Evolutionary conservation across 148 eudicot species (phyloP).

Genomic region (Hydrangea macrophylla): DNA sequence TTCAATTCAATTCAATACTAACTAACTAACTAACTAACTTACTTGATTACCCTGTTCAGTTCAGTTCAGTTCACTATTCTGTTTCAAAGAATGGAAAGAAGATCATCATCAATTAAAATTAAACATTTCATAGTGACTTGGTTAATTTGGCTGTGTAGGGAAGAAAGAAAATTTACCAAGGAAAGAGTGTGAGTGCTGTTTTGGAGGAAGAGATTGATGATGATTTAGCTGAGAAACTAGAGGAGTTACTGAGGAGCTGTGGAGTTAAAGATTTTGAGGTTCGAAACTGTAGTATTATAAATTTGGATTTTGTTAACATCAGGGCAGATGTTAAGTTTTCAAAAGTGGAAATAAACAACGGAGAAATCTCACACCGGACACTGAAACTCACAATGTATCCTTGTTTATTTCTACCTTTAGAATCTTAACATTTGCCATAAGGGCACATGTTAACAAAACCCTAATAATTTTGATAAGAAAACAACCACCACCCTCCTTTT

Average conservation of each 20-base stretch:
- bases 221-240: slow-evolving; percentile 53
- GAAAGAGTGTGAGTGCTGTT: slow-evolving; percentile 38
- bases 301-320: no score
- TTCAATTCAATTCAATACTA: not conserved
- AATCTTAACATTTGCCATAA: no score
- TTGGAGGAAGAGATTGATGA: slow-evolving; percentile 66
- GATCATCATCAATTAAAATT: no score
- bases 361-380: no score
- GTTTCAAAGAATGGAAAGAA: no score
- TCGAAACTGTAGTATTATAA: slow-evolving; percentile 32
- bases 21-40: no score
- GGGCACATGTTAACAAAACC: no score
- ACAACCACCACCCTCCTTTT: slow-evolving; percentile 52
- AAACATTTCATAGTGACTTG: no score
- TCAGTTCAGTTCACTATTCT: not conserved
- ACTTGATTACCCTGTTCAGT: not conserved
- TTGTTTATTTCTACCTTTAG: no score
- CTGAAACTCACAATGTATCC: no score
- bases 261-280: slow-evolving; percentile 33
- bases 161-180: slow-evolving; percentile 71
- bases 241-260: slow-evolving; percentile 43
- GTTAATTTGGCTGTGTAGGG: slow-evolving; percentile 48
- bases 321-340: no score
- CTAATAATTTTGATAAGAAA: slow-evolving; percentile 68
- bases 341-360: no score